A percentile compares a stretch with the other conserved stretches of the same genome.
Conservation (phyloP, 257 asterid genomes). For the Rhazya stricta region DNA sequence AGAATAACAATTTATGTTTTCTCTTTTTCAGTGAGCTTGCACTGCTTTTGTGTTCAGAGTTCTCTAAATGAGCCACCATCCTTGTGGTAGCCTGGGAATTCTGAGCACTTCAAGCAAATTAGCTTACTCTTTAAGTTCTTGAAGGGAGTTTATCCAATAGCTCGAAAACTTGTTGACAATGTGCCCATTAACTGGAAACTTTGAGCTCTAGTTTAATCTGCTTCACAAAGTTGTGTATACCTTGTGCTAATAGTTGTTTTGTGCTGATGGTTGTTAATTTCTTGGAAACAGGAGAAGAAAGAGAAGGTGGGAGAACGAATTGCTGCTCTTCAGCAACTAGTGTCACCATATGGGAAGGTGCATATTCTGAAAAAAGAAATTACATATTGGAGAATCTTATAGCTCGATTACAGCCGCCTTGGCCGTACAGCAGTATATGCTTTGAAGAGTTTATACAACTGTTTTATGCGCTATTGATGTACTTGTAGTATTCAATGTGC, state of each 20-base stretch:
- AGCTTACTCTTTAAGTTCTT: background rate
- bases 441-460: background rate
- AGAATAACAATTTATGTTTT: background rate
- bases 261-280: background rate
- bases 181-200: background rate
- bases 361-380: background rate
- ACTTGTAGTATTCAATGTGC: constrained; percentile 4
- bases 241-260: too few species aligned
- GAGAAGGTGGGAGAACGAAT: constrained; percentile 78
- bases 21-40: background rate
- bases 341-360: constrained; percentile 96
- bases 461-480: constrained; percentile 7
- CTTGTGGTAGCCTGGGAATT: background rate
- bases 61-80: too few species aligned
- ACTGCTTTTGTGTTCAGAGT: background rate
- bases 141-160: background rate
- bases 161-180: background rate
- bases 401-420: too few species aligned
- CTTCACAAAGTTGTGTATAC: background rate
- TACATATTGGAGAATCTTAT: background rate
- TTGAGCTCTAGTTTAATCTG: background rate
- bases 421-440: too few species aligned
- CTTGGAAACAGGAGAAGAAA: constrained; percentile 59
- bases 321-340: constrained; percentile 86
- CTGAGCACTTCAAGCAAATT: background rate